Evolutionary conservation across 306 rosid genomes (phyloP), one percentile per base, ranked within the genome.

Genomic region (Vachellia collinsii): DNA sequence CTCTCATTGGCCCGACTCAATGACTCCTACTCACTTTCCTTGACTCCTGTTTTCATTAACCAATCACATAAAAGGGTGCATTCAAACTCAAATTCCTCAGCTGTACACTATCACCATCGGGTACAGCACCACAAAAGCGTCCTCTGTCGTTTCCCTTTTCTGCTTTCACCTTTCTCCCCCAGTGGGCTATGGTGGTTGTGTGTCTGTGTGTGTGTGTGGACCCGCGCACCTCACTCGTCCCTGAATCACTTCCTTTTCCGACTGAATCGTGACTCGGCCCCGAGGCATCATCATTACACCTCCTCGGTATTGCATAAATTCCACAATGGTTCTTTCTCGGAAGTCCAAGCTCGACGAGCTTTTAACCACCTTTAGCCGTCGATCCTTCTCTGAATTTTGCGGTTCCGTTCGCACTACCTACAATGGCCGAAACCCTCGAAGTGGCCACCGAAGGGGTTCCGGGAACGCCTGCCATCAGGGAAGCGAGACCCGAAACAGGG

Each of bases 391-490:
- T 47, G 63, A 84, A 72, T 51, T 47, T 37, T 62, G 77, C 69
- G 81, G 44, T 79, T 75, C 63, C 23, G 29, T 61, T 76, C 62
- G 63, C 42, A 25, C 29, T 78, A 13, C 59, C 11, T 63, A 71
- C 78, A 73, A 94, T 94, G 97, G 92, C 88, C 19, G 88, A 89
- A 66, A 80, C 82, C 56, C 83, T 39, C 23, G 88, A 85, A 75
- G 76, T 87, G 29, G 76, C 75, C 37, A 1, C 85, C 56, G 85
- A 81, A 25, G 77, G 85, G 50, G 80, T 87, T 72, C 97, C 97
- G 25, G 86, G 92, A n/a, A 93, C 94, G 37, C 94, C 97, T 1
- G 83, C 85, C 5, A 90, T 90, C 41, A 79, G 67, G 69, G 98
- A 92, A 70, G 75, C 83, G 54, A 89, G 92, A 77, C 42, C 90